phyloP scores from a whole-genome alignment of 2,329 filamentous ascomycete species.

The Plenodomus biglobosus region DNA sequence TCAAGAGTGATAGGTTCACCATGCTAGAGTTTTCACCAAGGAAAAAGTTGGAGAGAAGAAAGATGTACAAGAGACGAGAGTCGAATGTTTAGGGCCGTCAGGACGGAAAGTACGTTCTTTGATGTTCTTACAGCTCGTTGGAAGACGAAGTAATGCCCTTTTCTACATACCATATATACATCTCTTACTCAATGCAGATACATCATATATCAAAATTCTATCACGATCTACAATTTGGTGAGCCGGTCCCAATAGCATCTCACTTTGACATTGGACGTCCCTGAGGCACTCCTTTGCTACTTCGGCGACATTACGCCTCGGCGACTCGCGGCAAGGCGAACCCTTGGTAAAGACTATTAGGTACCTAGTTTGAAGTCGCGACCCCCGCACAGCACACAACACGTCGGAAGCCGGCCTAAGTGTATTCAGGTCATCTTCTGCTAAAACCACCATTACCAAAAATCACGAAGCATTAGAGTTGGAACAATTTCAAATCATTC shows the following conservation, averaged over 20 bases:
- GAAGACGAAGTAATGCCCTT: too few relatives aligned
- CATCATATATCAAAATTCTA: too few relatives aligned
- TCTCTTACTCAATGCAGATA: too few relatives aligned
- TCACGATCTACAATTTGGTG: too few relatives aligned
- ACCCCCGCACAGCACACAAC: not conserved
- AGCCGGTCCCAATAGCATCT: too few relatives aligned
- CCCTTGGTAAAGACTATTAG: not conserved
- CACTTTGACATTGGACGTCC: too few relatives aligned
- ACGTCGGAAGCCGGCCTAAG: not conserved
- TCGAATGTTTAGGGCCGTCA: slow-evolving; percentile 12
- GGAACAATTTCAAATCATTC: too few relatives aligned
- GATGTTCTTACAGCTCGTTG: not conserved
- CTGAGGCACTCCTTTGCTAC: not conserved
- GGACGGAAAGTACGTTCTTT: not conserved
- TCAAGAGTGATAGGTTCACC: slow-evolving; percentile 51
- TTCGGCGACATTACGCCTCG: not conserved
- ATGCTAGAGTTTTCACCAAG: slow-evolving; percentile 27
- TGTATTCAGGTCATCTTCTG: too few relatives aligned
- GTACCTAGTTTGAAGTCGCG: not conserved
- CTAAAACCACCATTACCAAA: too few relatives aligned
- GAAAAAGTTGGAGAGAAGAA: slow-evolving; percentile 21
- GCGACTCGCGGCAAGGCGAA: not conserved
- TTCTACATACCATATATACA: too few relatives aligned
- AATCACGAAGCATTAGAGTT: too few relatives aligned
- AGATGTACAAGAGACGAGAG: slow-evolving; percentile 22